Conservation (phyloP, 2,329 filamentous ascomycete species). For the Hymenoscyphus fraxineus region DNA sequence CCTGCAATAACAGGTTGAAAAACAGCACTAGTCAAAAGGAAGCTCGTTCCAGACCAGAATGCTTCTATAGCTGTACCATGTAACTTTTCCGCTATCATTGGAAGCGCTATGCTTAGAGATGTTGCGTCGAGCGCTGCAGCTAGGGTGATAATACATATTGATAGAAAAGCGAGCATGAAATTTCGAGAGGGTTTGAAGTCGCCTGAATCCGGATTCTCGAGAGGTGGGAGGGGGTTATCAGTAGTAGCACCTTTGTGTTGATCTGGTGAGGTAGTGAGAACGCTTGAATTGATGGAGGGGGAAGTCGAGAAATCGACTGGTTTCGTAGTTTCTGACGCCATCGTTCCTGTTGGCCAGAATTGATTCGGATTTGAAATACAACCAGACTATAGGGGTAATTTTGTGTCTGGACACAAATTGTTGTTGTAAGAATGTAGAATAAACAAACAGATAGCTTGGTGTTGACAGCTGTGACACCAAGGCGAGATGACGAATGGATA, state of each 20-base stretch:
- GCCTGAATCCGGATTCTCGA: slow-evolving; percentile 12
- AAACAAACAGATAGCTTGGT: not conserved
- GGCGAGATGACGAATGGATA: not conserved
- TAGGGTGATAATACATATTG: slow-evolving; percentile 47
- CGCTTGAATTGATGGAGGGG: not conserved
- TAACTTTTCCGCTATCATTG: slow-evolving; percentile 49
- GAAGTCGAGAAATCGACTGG: not conserved
- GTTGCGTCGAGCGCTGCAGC: slow-evolving; percentile 65
- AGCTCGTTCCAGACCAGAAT: slow-evolving; percentile 70
- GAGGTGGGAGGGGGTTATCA: slow-evolving; percentile 8
- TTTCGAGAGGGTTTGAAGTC: slow-evolving; percentile 26
- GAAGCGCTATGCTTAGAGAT: slow-evolving; percentile 59
- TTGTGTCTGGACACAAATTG: not conserved
- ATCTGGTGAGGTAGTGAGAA: not conserved
- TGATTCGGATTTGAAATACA: too few species aligned
- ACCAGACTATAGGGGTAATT: not conserved
- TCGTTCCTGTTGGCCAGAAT: not conserved
- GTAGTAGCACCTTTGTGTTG: not conserved
- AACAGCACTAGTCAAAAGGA: slow-evolving; percentile 62
- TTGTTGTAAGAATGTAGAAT: not conserved
- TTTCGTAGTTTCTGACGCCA: not conserved
- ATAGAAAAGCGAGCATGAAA: slow-evolving; percentile 29
- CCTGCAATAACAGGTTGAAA: slow-evolving; percentile 47
- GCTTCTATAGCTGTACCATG: slow-evolving; percentile 55
- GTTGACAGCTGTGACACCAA: not conserved